phyloP scores from a whole-genome alignment of 2,329 filamentous ascomycete genomes.

The Madurella fahalii region DNA sequence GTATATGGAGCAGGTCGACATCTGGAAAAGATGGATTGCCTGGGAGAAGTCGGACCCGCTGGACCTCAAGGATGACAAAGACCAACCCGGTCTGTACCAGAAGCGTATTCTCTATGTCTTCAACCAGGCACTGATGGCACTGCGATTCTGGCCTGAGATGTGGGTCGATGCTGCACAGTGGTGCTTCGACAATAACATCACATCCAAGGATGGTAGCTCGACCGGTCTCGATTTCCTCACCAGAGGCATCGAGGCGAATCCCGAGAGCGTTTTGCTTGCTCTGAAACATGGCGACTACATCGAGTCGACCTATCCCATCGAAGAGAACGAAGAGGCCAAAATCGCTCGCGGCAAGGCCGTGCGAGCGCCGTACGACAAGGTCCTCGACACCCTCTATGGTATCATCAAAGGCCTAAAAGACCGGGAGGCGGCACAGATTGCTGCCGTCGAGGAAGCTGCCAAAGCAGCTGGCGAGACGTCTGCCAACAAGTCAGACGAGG shows the following conservation, averaged over 20 bases:
- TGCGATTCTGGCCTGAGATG: conserved; percentile 91
- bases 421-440: conserved; percentile 55
- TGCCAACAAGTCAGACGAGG: conserved; percentile 25
- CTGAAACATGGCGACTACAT: conserved; percentile 87
- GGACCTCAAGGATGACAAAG: conserved; percentile 75
- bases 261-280: conserved; percentile 85
- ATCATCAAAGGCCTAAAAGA: conserved; percentile 70
- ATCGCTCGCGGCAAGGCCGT: conserved; percentile 74
- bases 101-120: conserved; percentile 84
- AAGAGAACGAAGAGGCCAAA: conserved; percentile 71
- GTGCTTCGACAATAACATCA: conserved; percentile 74
- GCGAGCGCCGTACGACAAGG: conserved; percentile 75
- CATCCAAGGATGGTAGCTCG: conserved; percentile 54
- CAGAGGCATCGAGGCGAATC: conserved; percentile 82
- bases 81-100: conserved; percentile 71
- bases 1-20: conserved; percentile 74
- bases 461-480: conserved; percentile 27
- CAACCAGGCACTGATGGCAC: conserved; percentile 86
- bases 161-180: conserved; percentile 95
- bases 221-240: conserved; percentile 71
- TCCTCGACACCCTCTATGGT: conserved; percentile 83
- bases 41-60: conserved; percentile 95
- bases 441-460: conserved; percentile 52
- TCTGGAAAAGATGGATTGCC: conserved; percentile 91
- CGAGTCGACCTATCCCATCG: conserved; percentile 70